Percentiles rank a stretch among this genome's conserved stretches.
phyloP scores from a whole-genome alignment of 2,329 filamentous ascomycete genomes.

The Colletotrichum noveboracense region DNA sequence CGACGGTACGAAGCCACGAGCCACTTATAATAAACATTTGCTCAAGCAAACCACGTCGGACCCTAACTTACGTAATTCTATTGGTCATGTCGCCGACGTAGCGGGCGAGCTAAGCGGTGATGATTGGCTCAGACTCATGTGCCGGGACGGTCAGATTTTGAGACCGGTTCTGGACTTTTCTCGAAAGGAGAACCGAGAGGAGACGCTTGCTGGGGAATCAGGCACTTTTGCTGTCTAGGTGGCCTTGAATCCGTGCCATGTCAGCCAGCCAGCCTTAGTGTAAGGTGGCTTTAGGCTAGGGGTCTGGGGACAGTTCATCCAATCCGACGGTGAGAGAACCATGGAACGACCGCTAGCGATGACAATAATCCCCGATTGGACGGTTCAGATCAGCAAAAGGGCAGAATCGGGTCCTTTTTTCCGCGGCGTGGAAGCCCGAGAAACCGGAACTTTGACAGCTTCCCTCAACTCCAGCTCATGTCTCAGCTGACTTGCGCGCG shows the following conservation, averaged over 20 bases:
- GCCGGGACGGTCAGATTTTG: background rate
- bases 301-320: background rate
- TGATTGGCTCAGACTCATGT: constrained; percentile 2
- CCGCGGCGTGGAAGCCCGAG: background rate
- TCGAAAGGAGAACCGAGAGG: background rate
- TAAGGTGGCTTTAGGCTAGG: background rate
- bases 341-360: background rate
- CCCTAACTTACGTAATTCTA: constrained; percentile 17
- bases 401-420: background rate
- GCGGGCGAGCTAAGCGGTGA: background rate
- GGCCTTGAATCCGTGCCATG: background rate
- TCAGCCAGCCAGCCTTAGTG: background rate
- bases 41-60: background rate
- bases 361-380: constrained; percentile 17
- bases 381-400: background rate
- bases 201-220: background rate
- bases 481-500: background rate
- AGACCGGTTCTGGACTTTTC: constrained; percentile 6
- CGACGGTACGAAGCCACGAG: background rate
- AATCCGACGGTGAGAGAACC: background rate
- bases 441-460: background rate
- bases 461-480: background rate
- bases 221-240: constrained; percentile 6
- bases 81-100: constrained; percentile 5
- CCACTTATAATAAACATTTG: background rate